Base-by-base conservation (phyloP, 140 eudicot species). In the Erigeron philadelphicus region DNA sequence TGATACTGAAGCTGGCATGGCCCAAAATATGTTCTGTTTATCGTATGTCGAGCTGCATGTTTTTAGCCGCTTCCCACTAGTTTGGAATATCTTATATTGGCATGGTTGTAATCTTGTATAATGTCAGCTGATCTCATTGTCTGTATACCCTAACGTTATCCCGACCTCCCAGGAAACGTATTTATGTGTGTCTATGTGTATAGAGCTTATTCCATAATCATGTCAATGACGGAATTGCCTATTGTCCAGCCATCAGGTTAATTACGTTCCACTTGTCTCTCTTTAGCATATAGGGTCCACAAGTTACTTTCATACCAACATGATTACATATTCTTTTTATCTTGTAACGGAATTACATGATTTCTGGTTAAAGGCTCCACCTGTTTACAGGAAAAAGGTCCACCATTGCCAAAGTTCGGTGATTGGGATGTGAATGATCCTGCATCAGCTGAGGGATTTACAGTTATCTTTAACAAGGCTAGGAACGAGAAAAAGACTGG, bases 361-460 rank as follows among this genome's bases (percentile, higher is more conserved):
- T 6, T 53, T 16, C 59, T n/a, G 59, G 35, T 18, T 47, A 47
- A 72, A 50, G 44, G 52, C 19, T 71, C 16, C 40, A 61, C 9
- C 0, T 31, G 5, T 42, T 18, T 69, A 49, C 79, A 85, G 86
- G 89, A 84, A 72, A 84, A 84, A 54, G 89, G 89, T 62, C 82
- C 75, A 41, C 89, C 89, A 42, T 75, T 85, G 81, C 87, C 87
- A 9, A 82, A 85, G 85, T 85, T 85, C 71, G 90, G 90, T 81
- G 87, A 81, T 57, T 85, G 90, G 90, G 90, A 85, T 73, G 90
- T 85, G 23, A 85, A 85, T 41, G 90, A 85, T 71, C 84, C 84
- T 47, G 84, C 84, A 23, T 80, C 84, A 41, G 84, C 80, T 11
- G 84, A 80, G 74, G 87, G 85, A 47, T 85, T 85, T 63, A 82